Percentiles rank a stretch among this genome's conserved stretches.
Conservation (phyloP, 2,329 filamentous ascomycete genomes). For the Penicillium janthinellum region DNA sequence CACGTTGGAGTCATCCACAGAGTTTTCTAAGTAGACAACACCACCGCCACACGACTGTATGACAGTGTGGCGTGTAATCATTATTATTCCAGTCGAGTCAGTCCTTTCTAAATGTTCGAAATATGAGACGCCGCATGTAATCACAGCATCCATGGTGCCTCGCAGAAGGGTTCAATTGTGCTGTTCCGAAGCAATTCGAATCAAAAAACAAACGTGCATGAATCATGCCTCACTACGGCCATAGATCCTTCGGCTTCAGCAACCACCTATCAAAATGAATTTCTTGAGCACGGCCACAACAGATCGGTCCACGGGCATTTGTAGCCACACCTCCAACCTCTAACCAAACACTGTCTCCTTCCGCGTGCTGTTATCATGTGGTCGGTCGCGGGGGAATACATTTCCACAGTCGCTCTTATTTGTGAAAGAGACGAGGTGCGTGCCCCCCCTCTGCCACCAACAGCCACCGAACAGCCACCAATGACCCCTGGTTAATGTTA, state of each 20-base stretch:
- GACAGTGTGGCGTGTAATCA: background rate
- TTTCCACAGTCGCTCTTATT: constrained; percentile 3
- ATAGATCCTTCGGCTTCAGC: background rate
- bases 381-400: background rate
- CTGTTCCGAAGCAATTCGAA: background rate
- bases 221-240: background rate
- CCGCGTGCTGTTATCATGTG: constrained; percentile 5
- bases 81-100: no score
- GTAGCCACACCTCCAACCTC: background rate
- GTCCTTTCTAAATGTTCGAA: no score
- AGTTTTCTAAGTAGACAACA: background rate
- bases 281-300: constrained; percentile 11
- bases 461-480: background rate
- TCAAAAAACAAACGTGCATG: no score
- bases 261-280: constrained; percentile 14
- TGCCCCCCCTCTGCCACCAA: background rate
- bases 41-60: background rate
- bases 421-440: background rate
- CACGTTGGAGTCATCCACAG: background rate
- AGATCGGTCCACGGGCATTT: constrained; percentile 8
- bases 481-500: background rate
- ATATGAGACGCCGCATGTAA: background rate
- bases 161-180: background rate
- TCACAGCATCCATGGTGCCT: no score
- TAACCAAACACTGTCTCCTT: background rate